Evolutionary conservation across 352 stramenopile genomes (phyloP).

Genomic region (Globisporangium recalcitrans): DNA sequence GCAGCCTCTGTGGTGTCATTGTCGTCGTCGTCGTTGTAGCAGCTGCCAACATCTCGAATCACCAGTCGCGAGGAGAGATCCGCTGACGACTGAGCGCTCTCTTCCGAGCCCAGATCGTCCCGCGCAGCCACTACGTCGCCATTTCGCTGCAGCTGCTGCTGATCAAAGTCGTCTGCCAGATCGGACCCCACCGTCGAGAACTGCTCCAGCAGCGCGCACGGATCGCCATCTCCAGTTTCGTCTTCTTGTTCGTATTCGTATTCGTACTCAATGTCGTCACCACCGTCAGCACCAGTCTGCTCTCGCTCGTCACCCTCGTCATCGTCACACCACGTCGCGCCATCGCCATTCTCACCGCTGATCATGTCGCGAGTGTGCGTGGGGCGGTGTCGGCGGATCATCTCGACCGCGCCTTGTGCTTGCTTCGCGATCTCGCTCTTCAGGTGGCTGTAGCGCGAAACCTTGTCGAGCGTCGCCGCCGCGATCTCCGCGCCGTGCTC

Average conservation of each 20-base stretch:
- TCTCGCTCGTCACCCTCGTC: background rate
- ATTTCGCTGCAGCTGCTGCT: background rate
- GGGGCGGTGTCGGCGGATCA: background rate
- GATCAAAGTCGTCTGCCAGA: background rate
- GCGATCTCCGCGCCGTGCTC: slow-evolving; percentile 31
- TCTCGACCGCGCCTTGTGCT: background rate
- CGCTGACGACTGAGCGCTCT: background rate
- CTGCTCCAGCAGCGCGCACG: slow-evolving; percentile 11
- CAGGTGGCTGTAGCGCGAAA: background rate
- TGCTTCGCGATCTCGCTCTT: slow-evolving; percentile 8
- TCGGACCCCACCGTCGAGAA: background rate
- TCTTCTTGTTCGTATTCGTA: background rate
- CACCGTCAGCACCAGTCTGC: background rate
- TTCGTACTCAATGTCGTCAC: background rate
- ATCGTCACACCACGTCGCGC: background rate
- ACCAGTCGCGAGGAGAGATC: slow-evolving; percentile 21
- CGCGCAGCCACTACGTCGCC: background rate
- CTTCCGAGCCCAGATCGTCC: background rate
- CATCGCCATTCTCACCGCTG: background rate
- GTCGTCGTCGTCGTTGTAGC: background rate
- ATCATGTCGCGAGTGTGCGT: background rate
- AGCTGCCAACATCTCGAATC: slow-evolving; percentile 39
- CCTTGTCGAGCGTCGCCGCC: background rate
- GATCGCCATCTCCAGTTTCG: background rate
- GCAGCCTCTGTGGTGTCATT: background rate